These are phyloP conservation scores for Triadica sebifera DNA, from an alignment of 345 rosid genomes.

Conservation along the genomic window DNA sequence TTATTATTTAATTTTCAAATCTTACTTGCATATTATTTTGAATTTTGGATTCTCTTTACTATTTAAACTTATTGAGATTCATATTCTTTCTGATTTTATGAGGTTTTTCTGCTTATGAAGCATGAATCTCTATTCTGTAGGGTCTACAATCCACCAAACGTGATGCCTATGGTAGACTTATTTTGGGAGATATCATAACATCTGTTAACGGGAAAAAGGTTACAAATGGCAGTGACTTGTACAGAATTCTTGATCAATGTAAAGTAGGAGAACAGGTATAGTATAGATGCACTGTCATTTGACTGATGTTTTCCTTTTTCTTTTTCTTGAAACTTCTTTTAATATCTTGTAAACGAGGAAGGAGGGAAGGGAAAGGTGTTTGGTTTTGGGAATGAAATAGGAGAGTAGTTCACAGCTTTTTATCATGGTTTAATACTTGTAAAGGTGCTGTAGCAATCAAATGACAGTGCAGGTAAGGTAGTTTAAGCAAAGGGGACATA, in stretches of 20 bases:
- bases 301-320: too few relatives aligned
- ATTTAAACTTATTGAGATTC: background rate
- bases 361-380: too few relatives aligned
- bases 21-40: background rate
- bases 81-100: background rate
- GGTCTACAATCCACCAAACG: slow-evolving; percentile 82
- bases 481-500: too few relatives aligned
- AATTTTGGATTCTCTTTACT: background rate
- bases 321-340: too few relatives aligned
- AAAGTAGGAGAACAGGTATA: slow-evolving; percentile 80
- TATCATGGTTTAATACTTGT: too few relatives aligned
- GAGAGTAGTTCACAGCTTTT: too few relatives aligned
- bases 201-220: slow-evolving; percentile 81
- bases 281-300: background rate
- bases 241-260: slow-evolving; percentile 91
- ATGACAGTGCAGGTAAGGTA: too few relatives aligned
- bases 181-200: slow-evolving; percentile 89
- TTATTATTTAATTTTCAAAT: background rate
- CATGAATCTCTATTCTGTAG: slow-evolving; percentile 40
- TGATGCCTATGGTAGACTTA: slow-evolving; percentile 80
- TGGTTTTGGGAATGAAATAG: too few relatives aligned
- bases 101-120: slow-evolving; percentile 3
- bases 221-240: slow-evolving; percentile 78
- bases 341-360: too few relatives aligned
- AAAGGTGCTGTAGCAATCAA: too few relatives aligned